These are phyloP conservation scores for Phragmites australis DNA, from an alignment of 176 grass and related monocot genomes.

Conservation along the genomic window DNA sequence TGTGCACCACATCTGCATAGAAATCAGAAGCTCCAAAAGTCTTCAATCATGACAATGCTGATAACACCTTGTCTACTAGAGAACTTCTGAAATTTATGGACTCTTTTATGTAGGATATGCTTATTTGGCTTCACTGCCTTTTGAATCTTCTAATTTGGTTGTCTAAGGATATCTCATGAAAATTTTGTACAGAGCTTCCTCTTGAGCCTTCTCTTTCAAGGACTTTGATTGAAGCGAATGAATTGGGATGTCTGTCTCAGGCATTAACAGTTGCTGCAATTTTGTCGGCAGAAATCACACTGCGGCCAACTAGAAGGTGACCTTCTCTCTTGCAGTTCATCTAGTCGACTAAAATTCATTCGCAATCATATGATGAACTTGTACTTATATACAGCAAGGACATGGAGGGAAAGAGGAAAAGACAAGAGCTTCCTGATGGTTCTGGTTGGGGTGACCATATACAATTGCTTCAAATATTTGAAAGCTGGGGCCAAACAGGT, in stretches of 20 bases:
- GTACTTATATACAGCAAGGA: constrained; percentile 56
- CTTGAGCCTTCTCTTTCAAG: constrained; percentile 93
- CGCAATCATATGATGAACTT: constrained; percentile 17
- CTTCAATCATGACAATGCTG: background rate
- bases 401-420: constrained; percentile 80
- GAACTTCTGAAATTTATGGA: background rate
- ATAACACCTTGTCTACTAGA: background rate
- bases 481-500: constrained; percentile 75
- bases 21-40: background rate
- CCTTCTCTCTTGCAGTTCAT: background rate
- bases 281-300: constrained; percentile 90
- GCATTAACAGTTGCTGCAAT: constrained; percentile 86
- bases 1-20: background rate
- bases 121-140: background rate
- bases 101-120: background rate
- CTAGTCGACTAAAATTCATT: background rate
- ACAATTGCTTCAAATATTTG: constrained; percentile 96
- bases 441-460: constrained; percentile 97
- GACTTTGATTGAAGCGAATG: constrained; percentile 90
- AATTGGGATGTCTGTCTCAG: constrained; percentile 84
- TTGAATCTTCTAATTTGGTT: constrained; percentile 28
- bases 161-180: constrained; percentile 19
- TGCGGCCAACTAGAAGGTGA: constrained; percentile 61
- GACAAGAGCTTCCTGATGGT: constrained; percentile 76
- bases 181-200: constrained; percentile 68